A percentile compares a stretch with the other conserved stretches of the same genome.
These are phyloP conservation scores for Tripterygium wilfordii DNA, from an alignment of 177 flowering plant species.

Conservation along the genomic window DNA sequence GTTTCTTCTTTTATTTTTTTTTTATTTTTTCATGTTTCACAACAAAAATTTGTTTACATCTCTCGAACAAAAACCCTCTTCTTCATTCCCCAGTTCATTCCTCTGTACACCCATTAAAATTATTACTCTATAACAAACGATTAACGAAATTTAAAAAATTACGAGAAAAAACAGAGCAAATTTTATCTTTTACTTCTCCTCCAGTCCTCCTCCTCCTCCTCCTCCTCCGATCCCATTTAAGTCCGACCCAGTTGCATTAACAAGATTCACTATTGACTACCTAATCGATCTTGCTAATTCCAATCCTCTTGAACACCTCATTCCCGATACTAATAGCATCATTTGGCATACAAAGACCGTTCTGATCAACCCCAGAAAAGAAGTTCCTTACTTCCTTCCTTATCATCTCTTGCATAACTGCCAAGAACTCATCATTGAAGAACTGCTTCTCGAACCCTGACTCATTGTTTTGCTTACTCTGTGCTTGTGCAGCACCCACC, in stretches of 20 bases:
- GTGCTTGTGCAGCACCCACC: background rate
- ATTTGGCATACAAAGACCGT: slow-evolving; percentile 30
- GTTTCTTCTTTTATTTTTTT: too few species aligned
- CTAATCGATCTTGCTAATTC: slow-evolving; percentile 41
- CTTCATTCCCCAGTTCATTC: background rate
- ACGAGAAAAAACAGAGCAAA: slow-evolving; percentile 7
- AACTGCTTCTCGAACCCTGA: slow-evolving; percentile 25
- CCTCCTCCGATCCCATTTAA: background rate
- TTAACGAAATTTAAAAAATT: background rate
- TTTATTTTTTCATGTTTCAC: too few species aligned
- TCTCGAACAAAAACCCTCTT: too few species aligned
- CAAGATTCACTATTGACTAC: too few species aligned
- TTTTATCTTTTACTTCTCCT: too few species aligned
- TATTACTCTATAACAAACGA: slow-evolving; percentile 2
- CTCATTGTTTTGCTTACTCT: slow-evolving; percentile 4
- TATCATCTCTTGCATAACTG: slow-evolving; percentile 75
- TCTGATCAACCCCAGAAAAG: slow-evolving; percentile 48
- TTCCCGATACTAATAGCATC: slow-evolving; percentile 41
- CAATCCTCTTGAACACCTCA: slow-evolving; percentile 47
- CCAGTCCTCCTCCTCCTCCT: background rate
- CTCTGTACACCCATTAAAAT: slow-evolving; percentile 18
- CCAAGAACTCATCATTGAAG: slow-evolving; percentile 48
- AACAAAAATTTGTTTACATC: too few species aligned
- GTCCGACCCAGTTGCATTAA: too few species aligned
- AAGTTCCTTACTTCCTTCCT: slow-evolving; percentile 61